Conservation (phyloP, 1,284 basidiomycete species). For the Cystobasidium pallidum region DNA sequence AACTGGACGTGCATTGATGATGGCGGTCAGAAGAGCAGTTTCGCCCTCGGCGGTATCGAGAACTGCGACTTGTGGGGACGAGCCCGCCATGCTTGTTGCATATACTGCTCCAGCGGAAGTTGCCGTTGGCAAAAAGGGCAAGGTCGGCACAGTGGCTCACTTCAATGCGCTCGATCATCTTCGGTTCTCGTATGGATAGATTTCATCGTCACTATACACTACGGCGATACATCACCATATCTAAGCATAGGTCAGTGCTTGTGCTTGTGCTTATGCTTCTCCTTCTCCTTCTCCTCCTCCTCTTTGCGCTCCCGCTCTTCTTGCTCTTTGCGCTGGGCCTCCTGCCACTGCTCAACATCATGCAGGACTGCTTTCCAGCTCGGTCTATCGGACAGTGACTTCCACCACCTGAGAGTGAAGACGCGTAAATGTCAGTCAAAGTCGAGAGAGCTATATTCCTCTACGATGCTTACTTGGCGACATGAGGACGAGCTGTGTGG, state of each 20-base stretch:
- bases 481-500: conserved; percentile 29
- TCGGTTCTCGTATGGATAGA: background rate
- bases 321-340: conserved; percentile 26
- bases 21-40: conserved; percentile 36
- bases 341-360: conserved; percentile 29
- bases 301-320: conserved; percentile 14
- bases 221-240: background rate
- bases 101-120: background rate
- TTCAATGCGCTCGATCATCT: background rate
- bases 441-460: background rate
- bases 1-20: conserved; percentile 43
- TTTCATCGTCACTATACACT: background rate
- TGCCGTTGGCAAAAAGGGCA: background rate
- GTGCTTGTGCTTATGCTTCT: conserved; percentile 9
- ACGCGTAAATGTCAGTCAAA: background rate
- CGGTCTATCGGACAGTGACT: conserved; percentile 19
- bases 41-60: conserved; percentile 44
- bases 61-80: background rate
- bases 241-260: background rate
- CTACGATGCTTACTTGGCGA: conserved; percentile 20
- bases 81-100: background rate
- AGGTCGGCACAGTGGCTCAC: background rate
- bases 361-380: conserved; percentile 37
- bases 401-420: conserved; percentile 35
- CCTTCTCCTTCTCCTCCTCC: conserved; percentile 27